Base-by-base conservation (phyloP, 2,329 filamentous ascomycete species). In the Aspergillus sp. region DNA sequence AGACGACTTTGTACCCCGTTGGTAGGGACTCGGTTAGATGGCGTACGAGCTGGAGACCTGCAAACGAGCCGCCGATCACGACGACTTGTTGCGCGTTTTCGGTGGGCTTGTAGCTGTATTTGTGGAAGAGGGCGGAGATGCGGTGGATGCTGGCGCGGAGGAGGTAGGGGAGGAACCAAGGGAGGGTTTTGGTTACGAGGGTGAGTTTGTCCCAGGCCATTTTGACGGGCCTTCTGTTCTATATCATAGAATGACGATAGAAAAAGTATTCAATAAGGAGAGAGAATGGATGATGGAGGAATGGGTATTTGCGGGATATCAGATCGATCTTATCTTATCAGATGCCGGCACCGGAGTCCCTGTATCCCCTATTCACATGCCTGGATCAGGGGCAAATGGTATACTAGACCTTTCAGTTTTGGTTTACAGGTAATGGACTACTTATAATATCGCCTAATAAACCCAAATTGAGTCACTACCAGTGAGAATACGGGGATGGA, bases 11-110 rank as follows among this genome's bases (percentile, higher is more conserved):
- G 24, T 51, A 60, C 34, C 78, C 71, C 0, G 77, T 75, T 0
- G 83, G 80, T 0, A 87, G 68, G 4, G 77, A 73, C 20, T 75
- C 70, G n/a, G 79, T 74, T 4, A 87, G 76, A 9, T 76, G 70
- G n/a, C 75, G 74, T 0, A 79, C 79, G 5, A 79, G 76, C 45
- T 80, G 75, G 59, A 79, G 78, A 2, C 85, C 85, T 0, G 82
- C 82, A 64, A 85, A 86, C 0, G 83, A 85, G 49, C 80, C 84
- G 34, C 84, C 84, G 24, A 87, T 67, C 8, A 86, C 74, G 58
- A 86, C 77, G 42, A 87, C 79, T 56, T 81, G 85, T 48, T 74
- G 73, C 9, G 68, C 58, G 9, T 57, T 17, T 7, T 27, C 11
- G 2, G 60, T 59, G 3, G 56, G 11, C 15, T 33, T 47, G 54